These are phyloP conservation scores for Basipetospora chlamydospora DNA, from an alignment of 2,329 filamentous ascomycete species.

Conservation along the genomic window DNA sequence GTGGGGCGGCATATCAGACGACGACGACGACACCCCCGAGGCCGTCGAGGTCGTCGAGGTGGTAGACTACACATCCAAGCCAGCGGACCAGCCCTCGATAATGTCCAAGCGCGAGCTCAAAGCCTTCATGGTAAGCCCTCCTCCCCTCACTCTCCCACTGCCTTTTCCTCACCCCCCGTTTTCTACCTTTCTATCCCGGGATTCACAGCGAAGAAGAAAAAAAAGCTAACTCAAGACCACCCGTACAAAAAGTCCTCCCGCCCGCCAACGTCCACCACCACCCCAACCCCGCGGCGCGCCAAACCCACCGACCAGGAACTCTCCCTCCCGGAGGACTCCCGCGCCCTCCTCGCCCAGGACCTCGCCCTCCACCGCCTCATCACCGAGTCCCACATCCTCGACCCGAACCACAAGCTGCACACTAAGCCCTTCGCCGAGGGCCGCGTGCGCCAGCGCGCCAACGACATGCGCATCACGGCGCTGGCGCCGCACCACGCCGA, in stretches of 20 bases:
- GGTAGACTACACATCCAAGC: conserved; percentile 39
- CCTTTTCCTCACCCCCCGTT: not conserved
- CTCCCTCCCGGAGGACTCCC: conserved; percentile 39
- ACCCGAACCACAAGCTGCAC: conserved; percentile 17
- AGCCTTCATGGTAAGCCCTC: conserved; percentile 54
- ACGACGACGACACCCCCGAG: conserved; percentile 11
- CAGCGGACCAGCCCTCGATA: conserved; percentile 20
- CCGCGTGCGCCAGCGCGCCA: conserved; percentile 63
- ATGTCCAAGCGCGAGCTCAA: conserved; percentile 59
- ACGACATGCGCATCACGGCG: conserved; percentile 69
- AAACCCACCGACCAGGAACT: conserved; percentile 12
- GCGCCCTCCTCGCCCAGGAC: conserved; percentile 73
- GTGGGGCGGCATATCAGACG: conserved; percentile 11
- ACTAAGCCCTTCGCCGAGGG: conserved; percentile 39
- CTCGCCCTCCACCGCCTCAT: conserved; percentile 82
- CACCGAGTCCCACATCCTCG: conserved; percentile 77
- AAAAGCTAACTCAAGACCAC: conserved; percentile 8
- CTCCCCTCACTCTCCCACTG: not conserved
- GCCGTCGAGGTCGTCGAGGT: conserved; percentile 34
- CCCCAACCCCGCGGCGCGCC: conserved; percentile 9
- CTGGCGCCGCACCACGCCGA: conserved; percentile 52
- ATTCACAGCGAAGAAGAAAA: too few species aligned
- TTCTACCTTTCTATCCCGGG: not conserved
- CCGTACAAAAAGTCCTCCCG: conserved; percentile 27
- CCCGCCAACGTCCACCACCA: conserved; percentile 25